Conservation (phyloP, 2,329 filamentous ascomycete genomes). For the Thelonectria blattea region DNA sequence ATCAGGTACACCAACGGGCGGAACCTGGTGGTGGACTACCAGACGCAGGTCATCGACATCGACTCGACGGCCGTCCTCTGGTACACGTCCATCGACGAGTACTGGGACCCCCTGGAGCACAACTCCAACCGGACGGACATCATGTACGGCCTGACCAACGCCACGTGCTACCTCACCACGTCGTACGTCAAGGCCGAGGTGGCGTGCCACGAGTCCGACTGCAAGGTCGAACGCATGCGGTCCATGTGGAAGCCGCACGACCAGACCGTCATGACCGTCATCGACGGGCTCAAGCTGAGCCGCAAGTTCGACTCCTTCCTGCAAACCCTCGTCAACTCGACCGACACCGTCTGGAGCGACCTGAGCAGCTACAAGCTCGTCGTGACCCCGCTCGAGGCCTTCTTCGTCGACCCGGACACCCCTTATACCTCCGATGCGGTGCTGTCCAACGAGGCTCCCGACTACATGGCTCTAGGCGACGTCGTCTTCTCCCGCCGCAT, state of each 20-base stretch:
- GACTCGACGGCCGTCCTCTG: background rate
- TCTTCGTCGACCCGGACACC: background rate
- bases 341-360: background rate
- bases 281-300: background rate
- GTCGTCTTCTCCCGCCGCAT: constrained; percentile 7
- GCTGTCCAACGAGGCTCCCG: background rate
- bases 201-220: background rate
- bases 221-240: background rate
- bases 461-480: background rate
- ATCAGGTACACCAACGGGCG: background rate
- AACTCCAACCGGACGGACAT: background rate
- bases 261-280: background rate
- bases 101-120: background rate
- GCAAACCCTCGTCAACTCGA: background rate
- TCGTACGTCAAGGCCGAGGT: background rate
- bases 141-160: background rate
- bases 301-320: background rate
- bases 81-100: background rate
- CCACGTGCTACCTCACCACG: background rate
- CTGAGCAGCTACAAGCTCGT: background rate
- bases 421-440: background rate
- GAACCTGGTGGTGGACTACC: background rate
- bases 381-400: background rate
- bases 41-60: background rate
- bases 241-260: background rate